Base-by-base conservation (phyloP, 1,284 basidiomycete genomes). In the Leucoagaricus sp. region DNA sequence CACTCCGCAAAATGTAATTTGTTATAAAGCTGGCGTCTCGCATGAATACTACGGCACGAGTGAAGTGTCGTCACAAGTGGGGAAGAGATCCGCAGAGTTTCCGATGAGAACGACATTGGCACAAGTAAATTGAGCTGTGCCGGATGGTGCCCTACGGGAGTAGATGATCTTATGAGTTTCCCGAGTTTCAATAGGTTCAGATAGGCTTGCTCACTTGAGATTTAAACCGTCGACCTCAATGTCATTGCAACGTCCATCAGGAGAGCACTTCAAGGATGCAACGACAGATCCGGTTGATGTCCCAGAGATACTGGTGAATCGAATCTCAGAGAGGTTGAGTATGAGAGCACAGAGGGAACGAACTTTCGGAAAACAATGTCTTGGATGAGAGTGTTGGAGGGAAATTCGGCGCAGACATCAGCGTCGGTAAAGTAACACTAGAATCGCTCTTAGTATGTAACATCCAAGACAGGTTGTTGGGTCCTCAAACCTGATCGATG, bases 231-330 rank as follows among this genome's bases (percentile, higher is more conserved):
- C 76, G 10, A 84, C 76, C 53, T 76, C 79, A 61, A 85, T 74
- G 53, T 82, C 66, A 34, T 63, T 75, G 72, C 83, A 85, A 33
- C 78, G 74, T 25, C 67, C 68, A 63, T 78, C 76, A 4, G 81
- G 77, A 21, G 84, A 86, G 66, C 86, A 88, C 26, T 74, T 70
- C 36, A 88, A 69, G 9, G 74, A 74, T 3, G 82, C 85, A 3
- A 86, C 85, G 1, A 77, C 75, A 2, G 76, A 68, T 44, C 78
- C 75, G 1, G 81, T 83, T 1, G 80, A 78, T 17, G 82, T 84
- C 1, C 86, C 86, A 15, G 79, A 76, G 55, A 85, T 79, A 59
- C 82, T 81, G 60, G n/a, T n/a, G n/a, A n/a, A 3, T 9, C 29
- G 33, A 61, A 12, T 21, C 46, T 55, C 13, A 44, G 23, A 38